phyloP scores from a whole-genome alignment of 805 yeast species.

The Myxozyma vanderwaltii region DNA sequence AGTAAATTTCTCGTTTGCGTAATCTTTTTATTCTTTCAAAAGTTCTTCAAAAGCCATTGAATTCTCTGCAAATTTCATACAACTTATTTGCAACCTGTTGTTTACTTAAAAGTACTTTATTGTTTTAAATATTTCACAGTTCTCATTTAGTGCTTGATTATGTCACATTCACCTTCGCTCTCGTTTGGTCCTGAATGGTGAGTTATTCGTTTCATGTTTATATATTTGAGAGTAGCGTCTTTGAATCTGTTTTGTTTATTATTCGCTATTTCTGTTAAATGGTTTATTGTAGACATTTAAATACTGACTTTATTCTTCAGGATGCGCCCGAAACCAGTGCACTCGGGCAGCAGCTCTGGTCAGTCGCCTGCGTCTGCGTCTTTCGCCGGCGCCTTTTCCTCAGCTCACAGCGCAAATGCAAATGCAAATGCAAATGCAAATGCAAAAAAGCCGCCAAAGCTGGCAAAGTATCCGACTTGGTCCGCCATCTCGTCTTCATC shows the following conservation, averaged over 20 bases:
- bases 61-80: too few species aligned
- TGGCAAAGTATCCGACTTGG: constrained; percentile 15
- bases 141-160: too few species aligned
- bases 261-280: too few species aligned
- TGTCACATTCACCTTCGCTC: constrained; percentile 40
- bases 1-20: too few species aligned
- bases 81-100: too few species aligned
- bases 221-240: too few species aligned
- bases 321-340: constrained; percentile 26
- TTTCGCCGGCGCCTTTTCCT: neutral
- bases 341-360: neutral
- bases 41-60: too few species aligned
- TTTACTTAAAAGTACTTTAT: too few species aligned
- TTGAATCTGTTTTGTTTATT: too few species aligned
- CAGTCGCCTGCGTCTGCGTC: constrained; percentile 3
- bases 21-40: neutral
- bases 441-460: constrained; percentile 8
- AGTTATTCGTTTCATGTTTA: constrained; percentile 14
- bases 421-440: too few species aligned
- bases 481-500: constrained; percentile 8
- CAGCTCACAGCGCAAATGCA: neutral
- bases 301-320: constrained; percentile 5
- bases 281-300: too few species aligned
- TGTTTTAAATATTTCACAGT: too few species aligned
- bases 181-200: constrained; percentile 42